phyloP scores from a whole-genome alignment of 257 asterid species.

The Gentiana straminea region DNA sequence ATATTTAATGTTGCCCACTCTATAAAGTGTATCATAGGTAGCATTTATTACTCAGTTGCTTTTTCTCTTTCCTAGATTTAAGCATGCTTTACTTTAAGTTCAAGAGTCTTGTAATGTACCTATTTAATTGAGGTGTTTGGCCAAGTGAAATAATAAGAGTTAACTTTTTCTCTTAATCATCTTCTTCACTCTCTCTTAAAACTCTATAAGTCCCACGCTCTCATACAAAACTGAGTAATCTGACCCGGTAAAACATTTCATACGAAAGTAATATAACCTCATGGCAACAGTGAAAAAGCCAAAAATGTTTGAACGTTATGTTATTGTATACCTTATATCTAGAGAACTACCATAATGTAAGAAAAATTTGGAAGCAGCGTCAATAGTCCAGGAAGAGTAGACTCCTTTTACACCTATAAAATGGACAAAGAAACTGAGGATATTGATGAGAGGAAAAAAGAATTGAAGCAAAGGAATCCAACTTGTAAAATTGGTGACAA shows the following conservation, averaged over 20 bases:
- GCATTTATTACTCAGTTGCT: too few relatives aligned
- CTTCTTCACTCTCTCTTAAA: too few relatives aligned
- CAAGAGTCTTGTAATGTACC: too few relatives aligned
- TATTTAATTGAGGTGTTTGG: too few relatives aligned
- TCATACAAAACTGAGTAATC: background rate
- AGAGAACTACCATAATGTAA: constrained; percentile 45
- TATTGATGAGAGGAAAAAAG: background rate
- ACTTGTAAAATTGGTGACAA: constrained; percentile 5
- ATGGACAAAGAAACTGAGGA: background rate
- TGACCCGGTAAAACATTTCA: background rate
- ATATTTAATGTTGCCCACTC: too few relatives aligned
- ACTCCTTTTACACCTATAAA: constrained; percentile 61
- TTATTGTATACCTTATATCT: constrained; percentile 44
- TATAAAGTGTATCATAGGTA: too few relatives aligned
- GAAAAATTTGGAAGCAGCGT: constrained; percentile 60
- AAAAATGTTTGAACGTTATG: background rate
- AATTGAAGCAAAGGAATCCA: background rate
- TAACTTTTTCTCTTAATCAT: too few relatives aligned
- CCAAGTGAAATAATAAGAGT: too few relatives aligned
- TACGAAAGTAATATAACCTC: background rate
- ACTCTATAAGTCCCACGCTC: too few relatives aligned
- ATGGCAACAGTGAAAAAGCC: background rate
- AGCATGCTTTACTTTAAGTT: too few relatives aligned
- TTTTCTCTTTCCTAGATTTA: too few relatives aligned
- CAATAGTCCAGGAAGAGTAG: constrained; percentile 62